phyloP scores from a whole-genome alignment of 176 grass and related monocot genomes.

The Melocanna baccifera region DNA sequence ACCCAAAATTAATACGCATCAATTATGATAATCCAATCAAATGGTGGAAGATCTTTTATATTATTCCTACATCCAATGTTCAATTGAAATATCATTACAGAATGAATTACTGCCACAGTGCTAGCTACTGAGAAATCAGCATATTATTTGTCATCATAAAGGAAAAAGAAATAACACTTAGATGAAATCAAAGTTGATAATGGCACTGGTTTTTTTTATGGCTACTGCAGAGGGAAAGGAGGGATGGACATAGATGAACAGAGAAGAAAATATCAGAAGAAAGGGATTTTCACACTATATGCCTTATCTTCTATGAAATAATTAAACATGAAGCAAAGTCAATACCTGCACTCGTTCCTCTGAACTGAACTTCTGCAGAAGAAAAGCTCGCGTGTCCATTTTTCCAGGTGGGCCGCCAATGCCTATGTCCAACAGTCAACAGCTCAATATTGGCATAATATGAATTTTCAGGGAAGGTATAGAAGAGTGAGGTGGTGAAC shows the following conservation, averaged over 20 bases:
- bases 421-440: constrained; percentile 49
- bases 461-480: constrained; percentile 7
- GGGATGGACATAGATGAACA: not conserved
- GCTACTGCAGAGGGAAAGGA: not conserved
- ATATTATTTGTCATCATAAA: not conserved
- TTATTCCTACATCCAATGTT: constrained; percentile 5
- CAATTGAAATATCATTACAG: not conserved
- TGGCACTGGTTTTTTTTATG: not conserved
- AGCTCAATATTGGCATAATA: not conserved
- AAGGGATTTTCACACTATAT: not conserved
- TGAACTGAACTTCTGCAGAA: constrained; percentile 85
- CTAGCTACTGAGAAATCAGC: not conserved
- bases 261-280: not conserved
- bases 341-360: constrained; percentile 82
- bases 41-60: constrained; percentile 6
- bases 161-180: not conserved
- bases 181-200: not conserved
- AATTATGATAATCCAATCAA: constrained; percentile 15
- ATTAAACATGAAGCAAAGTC: constrained; percentile 14
- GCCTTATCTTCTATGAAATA: not conserved
- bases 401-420: constrained; percentile 89
- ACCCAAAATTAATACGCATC: not conserved
- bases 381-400: constrained; percentile 90
- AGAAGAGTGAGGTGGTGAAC: constrained; percentile 29
- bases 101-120: not conserved